Conservation (phyloP, 1,139 yeast species). For the Blastobotrys buckinghamii region DNA sequence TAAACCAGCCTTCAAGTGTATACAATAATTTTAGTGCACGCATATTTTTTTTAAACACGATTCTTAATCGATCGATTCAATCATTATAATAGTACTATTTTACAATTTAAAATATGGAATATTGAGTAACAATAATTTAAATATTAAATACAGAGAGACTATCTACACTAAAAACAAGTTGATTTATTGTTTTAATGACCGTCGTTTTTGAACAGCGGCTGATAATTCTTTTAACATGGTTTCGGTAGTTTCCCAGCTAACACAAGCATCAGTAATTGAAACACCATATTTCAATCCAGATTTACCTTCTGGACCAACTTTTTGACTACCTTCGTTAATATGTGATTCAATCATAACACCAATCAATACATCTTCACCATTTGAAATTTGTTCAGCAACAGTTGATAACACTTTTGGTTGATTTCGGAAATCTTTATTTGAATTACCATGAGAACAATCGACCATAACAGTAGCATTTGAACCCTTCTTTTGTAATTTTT, state of each 20-base stretch:
- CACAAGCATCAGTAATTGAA: conserved; percentile 95
- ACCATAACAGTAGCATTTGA: conserved; percentile 62
- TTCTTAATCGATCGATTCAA: too few species aligned
- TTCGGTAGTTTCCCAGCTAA: conserved; percentile 85
- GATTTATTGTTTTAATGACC: conserved; percentile 32
- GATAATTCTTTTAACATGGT: conserved; percentile 73
- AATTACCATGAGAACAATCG: conserved; percentile 97
- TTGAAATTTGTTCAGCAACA: conserved; percentile 76
- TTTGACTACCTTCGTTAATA: conserved; percentile 88
- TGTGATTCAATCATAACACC: conserved; percentile 97
- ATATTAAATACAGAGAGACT: too few species aligned
- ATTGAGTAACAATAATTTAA: too few species aligned
- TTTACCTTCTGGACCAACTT: conserved; percentile 70
- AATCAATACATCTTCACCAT: conserved; percentile 71
- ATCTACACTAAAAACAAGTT: too few species aligned
- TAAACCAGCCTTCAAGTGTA: too few species aligned
- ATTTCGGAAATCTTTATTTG: conserved; percentile 86
- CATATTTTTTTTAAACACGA: too few species aligned
- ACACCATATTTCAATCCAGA: conserved; percentile 85
- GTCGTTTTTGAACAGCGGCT: conserved; percentile 74
- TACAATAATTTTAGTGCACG: too few species aligned
- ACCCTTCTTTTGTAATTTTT: conserved; percentile 40
- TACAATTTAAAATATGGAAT: too few species aligned
- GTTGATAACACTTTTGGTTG: conserved; percentile 81
- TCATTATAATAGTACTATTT: too few species aligned